Conservation (phyloP, 2,329 filamentous ascomycete genomes). For the Trichoderma afroharzianum region DNA sequence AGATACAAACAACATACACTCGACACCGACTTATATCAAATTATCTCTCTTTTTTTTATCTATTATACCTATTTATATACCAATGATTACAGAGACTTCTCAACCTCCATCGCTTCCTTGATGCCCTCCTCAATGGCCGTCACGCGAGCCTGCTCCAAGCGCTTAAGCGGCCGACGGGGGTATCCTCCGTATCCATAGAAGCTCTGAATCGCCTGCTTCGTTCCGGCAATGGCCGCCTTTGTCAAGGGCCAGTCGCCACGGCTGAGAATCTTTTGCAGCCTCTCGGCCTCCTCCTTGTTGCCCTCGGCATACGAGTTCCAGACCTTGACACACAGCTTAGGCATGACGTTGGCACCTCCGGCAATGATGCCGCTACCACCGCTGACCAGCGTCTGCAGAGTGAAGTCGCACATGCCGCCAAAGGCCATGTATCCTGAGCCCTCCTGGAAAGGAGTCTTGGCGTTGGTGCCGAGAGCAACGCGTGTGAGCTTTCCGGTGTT, state of each 20-base stretch:
- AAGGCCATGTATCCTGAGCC: constrained; percentile 77
- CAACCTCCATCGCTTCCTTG: constrained; percentile 62
- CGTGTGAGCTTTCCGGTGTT: constrained; percentile 87
- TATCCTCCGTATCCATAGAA: constrained; percentile 80
- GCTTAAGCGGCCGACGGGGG: constrained; percentile 69
- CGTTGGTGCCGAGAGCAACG: constrained; percentile 68
- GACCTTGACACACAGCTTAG: constrained; percentile 73
- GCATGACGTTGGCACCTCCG: constrained; percentile 80
- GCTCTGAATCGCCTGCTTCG: constrained; percentile 75
- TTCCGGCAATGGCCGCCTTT: constrained; percentile 79
- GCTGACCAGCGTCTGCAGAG: constrained; percentile 72
- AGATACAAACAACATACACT: neutral
- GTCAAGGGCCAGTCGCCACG: constrained; percentile 80
- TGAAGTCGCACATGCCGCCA: constrained; percentile 85
- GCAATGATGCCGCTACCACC: constrained; percentile 83
- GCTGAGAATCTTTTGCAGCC: constrained; percentile 72
- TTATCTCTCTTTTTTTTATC: neutral
- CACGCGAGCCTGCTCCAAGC: constrained; percentile 55
- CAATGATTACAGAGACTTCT: constrained; percentile 46
- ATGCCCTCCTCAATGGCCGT: constrained; percentile 53
- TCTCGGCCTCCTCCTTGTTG: constrained; percentile 69
- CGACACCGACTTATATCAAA: neutral
- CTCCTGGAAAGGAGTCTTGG: constrained; percentile 59
- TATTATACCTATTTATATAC: neutral
- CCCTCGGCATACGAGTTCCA: constrained; percentile 74